Evolutionary conservation across 768 basidiomycete genomes (phyloP), one percentile per base, ranked within the genome.

Genomic region (Suillus bovinus): DNA sequence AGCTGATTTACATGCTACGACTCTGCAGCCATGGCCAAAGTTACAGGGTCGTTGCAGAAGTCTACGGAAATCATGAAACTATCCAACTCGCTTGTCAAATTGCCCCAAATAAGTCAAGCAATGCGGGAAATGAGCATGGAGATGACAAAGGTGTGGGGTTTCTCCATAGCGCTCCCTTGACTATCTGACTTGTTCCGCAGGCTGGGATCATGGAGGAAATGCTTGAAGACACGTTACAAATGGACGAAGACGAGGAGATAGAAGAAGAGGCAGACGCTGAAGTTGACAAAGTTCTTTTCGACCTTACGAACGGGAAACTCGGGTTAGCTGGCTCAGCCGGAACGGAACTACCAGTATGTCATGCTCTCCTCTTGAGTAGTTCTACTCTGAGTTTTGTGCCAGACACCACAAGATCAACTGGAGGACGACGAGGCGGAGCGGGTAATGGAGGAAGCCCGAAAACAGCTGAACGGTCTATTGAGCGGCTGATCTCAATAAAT

Each of bases 91-190:
- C 83, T 99, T 53, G 80, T 99, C 66, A 95, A 88, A 69, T 82
- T 99, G 17, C 97, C 97, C 20, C 94, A 99, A 74, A 86, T 99
- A 54, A 91, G 89, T 76, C 89, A 87, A 65, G 85, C 86, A 1
- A 99, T 99, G 97, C 86, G 94, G 39, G 91, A 97, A 71, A 96
- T 99, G 94, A 94, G 91, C 68, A 94, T 96, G 90, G 97, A 99
- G 77, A 98, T 99, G 97, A 99, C 93, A 64, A 99, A 99, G 86
- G 96, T 90, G 67, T 44, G 80, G 59, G 10, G 20, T 56, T 44
- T 22, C 2, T 39, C 11, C 4, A 17, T 29, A 14, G 22, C 5
- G 33, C 27, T 59, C 33, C 39, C 22, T 38, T 46, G 6, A 39
- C 24, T n/a, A 41, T 34, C 47, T 72, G 34, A 71, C 36, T 62